Evolutionary conservation across 192 early-diverging fungal species (phyloP), one percentile per base, ranked within the genome.

Genomic region (Phycomyces nitens): DNA sequence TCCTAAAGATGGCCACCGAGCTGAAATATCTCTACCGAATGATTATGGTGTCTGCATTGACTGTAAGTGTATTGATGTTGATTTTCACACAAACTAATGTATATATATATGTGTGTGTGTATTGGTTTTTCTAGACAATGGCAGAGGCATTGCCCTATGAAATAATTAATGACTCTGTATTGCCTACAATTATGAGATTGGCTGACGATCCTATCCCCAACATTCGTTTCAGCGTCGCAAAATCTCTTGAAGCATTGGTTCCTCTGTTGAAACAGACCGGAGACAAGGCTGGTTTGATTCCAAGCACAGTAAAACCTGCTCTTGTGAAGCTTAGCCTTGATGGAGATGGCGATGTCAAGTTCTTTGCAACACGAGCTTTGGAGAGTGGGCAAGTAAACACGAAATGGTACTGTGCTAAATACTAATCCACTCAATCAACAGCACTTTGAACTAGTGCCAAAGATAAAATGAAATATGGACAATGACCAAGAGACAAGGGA

Each of bases 201-300:
- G 87, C 90, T 34, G 82, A 84, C 14, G 97, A 99, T 71, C 92
- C 94, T 11, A 98, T 99, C 60, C 97, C 97, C 60, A 99, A 99
- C 74, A 99, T 99, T 69, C 90, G 97, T 39, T 99, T 99, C 86
- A 99, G 98, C 61, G 96, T 98, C 12, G 95, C 95, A 44, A 99
- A 99, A 73, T 89, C 91, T 53, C 80, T 96, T 65, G 92, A 94
- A 73, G 80, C 86, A 1, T 76, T 99, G 73, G 85, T 90, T 41
- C 91, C 87, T 12, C 77, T 93, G 6, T 81, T 96, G 56, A 86
- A 87, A 67, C 79, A 79, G 49, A 80, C 76, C 61, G 68, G 80
- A 8, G 86, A 89, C 21, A 83, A 89, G 7, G 79, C 75, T 23
- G 64, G 67, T 11, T 65, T 92, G 8, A 70, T 94, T 44, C 74